Evolutionary conservation across 768 basidiomycete species (phyloP), one percentile per base, ranked within the genome.

Genomic region (Mycena vitilis): DNA sequence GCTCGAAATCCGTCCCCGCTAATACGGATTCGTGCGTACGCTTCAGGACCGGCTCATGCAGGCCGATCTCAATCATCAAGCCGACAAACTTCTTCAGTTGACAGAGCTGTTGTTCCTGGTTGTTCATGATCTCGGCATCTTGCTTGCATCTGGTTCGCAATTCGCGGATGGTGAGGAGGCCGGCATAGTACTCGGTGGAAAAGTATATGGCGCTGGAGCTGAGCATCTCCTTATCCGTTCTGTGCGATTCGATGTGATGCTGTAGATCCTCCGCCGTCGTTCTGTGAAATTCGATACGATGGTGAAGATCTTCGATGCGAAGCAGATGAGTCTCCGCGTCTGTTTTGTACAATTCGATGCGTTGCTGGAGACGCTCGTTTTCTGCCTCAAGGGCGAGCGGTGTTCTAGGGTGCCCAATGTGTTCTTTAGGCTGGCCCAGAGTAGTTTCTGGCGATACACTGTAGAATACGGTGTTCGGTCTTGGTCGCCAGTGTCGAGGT

Each of bases 1-100:
- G 78, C 49, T 87, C 85, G 4, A 83, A 73, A 45, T 76, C 70
- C 23, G 74, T 73, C 40, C 81, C 82, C 9, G 74, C 73, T 34
- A 75, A 70, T 10, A 82, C 60, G 4, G 75, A 66, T 22, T 67
- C 70, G 49, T 76, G 75, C 10, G 81, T 81, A 42, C 71, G 73
- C 22, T 72, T 73, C 23, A 83, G 71, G 11, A 80, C 75, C 38
- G 77, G 75, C 3, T 78, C 76, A 57, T 81, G 75, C 16, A 81
- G 71, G 18, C 78, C 78, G 45, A 81, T 72, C 66, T 81, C 79
- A 22, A 81, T 73, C 71, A 85, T 77, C 20, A 80, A 74, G 42
- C 74, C 73, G n/a, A 82, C 77, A 54, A 83, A 82, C 37, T 73
- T 70, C 60, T 80, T 78, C 20, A 77, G 74, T 53, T 81, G 79